phyloP scores from a whole-genome alignment of 192 early-diverging fungal genomes.

The Gorgonomyces haynaldii region DNA sequence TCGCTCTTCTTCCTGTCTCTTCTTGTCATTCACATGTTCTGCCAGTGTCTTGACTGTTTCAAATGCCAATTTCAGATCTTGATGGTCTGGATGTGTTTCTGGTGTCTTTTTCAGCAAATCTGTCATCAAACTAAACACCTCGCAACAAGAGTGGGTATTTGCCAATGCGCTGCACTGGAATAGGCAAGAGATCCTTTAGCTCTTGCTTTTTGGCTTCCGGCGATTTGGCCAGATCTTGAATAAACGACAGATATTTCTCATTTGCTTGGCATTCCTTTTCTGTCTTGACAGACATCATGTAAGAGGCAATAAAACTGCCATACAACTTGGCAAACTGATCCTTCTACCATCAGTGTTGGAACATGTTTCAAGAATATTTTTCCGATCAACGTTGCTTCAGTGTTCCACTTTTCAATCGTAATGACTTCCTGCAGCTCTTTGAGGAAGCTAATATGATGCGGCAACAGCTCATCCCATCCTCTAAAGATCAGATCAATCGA shows the following conservation, averaged over 20 bases:
- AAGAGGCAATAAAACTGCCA: conserved; percentile 27
- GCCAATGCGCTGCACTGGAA: conserved; percentile 33
- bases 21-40: conserved; percentile 38
- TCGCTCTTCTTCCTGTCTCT: conserved; percentile 33
- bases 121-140: conserved; percentile 19
- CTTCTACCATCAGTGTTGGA: conserved; percentile 14
- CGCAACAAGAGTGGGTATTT: conserved; percentile 30
- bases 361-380: conserved; percentile 29
- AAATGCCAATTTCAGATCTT: conserved; percentile 21
- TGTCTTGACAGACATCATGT: conserved; percentile 26
- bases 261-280: conserved; percentile 26
- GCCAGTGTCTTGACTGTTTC: conserved; percentile 33
- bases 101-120: conserved; percentile 37
- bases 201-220: conserved; percentile 15
- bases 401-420: conserved; percentile 19
- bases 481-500: conserved; percentile 30
- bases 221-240: conserved; percentile 17
- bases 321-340: conserved; percentile 23
- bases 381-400: conserved; percentile 22
- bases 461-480: conserved; percentile 26
- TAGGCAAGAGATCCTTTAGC: conserved; percentile 22
- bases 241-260: conserved; percentile 19
- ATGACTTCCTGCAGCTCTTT: conserved; percentile 23
- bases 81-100: conserved; percentile 34
- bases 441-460: conserved; percentile 23